Base-by-base conservation (phyloP, 2,329 filamentous ascomycete genomes). In the Beauveria sp. region DNA sequence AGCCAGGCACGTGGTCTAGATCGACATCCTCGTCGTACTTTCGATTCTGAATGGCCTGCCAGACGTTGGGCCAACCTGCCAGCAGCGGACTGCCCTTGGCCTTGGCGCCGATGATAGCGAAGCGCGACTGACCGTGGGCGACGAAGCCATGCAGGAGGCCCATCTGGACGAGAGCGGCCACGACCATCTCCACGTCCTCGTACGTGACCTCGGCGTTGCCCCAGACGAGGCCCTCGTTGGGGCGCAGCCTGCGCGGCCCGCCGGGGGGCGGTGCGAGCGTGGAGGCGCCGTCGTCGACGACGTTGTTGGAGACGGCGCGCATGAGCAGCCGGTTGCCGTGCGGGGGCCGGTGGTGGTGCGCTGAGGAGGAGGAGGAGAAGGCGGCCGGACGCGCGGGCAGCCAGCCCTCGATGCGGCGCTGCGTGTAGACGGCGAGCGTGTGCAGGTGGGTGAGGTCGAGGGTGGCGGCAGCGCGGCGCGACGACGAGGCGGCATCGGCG, bases 111-210 rank as follows among this genome's bases (percentile, higher is more conserved):
- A 89, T 85, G 49, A 97, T 90, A 14, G 91, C 92, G 69, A 97
- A 92, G 54, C 89, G 86, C 49, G 83, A 82, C 69, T 87, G 86
- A 28, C 83, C 83, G 68, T 96, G 91, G 18, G 89, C 90, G 30
- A 97, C 82, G 69, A 93, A 97, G 1, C 93, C 93, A 66, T 88
- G 86, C 70, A 97, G 79, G 26, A 96, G 78, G 0, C 89, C 90
- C 73, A 96, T 90, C 55, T 89, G 85, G 22, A 96, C 83, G 14
- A 97, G 81, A 12, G 87, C 87, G 0, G 89, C 85, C 14, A 96
- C 81, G 54, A 90, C 86, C 50, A 86, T 86, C 74, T 96, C 91
- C n/a, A 96, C 79, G 66, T 91, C 87, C 16, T 83, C 76, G 42
- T 83, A 74, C 45, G 84, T 80, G 40, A 86, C 78, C 64, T 78